Base-by-base conservation (phyloP, 2,329 filamentous ascomycete genomes). In the Xenoacremonium recifei region DNA sequence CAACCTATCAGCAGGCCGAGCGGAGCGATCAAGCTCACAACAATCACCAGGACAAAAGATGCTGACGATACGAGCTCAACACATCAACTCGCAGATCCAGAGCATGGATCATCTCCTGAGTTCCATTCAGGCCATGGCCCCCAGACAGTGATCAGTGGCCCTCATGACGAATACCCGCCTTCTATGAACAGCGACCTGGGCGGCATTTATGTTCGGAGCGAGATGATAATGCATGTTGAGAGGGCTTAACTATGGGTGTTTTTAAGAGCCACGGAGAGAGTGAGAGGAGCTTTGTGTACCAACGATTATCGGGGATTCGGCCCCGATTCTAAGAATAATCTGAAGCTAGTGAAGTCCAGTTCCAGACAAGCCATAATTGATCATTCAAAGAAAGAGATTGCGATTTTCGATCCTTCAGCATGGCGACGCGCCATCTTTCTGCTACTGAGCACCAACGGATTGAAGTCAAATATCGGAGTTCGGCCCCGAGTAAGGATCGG, bases 41-140 rank as follows among this genome's bases (percentile, higher is more conserved):
- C 43, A 12, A 31, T 49, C 10, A 48, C 50, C 13, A 51, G 42
- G 39, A 33, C 50, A 3, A 39, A 32, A 18, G 39, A 42, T 3
- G 39, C 39, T 10, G 50, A 53, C 20, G 50, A 39, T 16, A 46
- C 40, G 1, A 53, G 50, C 39, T 53, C 50, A 15, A 53, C 50
- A 12, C 50, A 45, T 16, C 44, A 53, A 29, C 13, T 53, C 0
- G 15, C 40, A 15, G 23, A 34, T 18, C 5, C 15, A 4, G 36
- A 44, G 9, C 15, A 15, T 4, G 36, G 38, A 6, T 43, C 39
- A 17, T 35, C 49, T 21, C 29, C 9, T 6, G 29, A 32, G 9
- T 32, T 32, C 15, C 47, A 53, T 33, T 42, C 42, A 4, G 21
- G 40, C 19, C 40, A 46, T 15, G 44, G 35, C 3, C 45, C 39